Evolutionary conservation across 495 filamentous ascomycete genomes (phyloP).

Genomic region (Annulohypoxylon maeteangense): DNA sequence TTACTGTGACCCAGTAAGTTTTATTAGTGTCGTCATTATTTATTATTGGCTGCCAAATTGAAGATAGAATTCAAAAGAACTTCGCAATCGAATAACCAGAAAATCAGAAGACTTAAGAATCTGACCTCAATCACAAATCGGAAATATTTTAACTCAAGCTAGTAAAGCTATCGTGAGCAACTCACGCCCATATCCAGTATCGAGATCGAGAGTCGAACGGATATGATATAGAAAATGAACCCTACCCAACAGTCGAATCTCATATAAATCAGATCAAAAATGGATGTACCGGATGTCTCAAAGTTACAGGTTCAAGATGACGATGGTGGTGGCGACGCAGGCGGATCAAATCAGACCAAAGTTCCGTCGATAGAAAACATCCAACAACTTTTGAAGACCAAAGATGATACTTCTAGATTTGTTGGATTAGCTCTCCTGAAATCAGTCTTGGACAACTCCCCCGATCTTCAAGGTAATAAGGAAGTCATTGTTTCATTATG

Average conservation of each 20-base stretch:
- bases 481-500: constrained; percentile 55
- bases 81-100: not conserved
- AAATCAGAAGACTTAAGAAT: not conserved
- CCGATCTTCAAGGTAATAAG: constrained; percentile 55
- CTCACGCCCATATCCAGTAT: not conserved
- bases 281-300: constrained; percentile 40
- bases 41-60: not conserved
- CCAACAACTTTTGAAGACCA: constrained; percentile 60
- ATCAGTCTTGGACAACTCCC: constrained; percentile 66
- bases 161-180: not conserved
- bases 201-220: not conserved
- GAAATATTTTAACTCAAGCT: not conserved
- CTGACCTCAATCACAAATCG: too few relatives aligned
- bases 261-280: constrained; percentile 26
- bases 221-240: not conserved
- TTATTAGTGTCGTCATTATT: constrained; percentile 8
- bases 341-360: constrained; percentile 3
- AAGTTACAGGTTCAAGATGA: constrained; percentile 8
- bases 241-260: constrained; percentile 4
- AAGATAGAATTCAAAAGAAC: constrained; percentile 23
- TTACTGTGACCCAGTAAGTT: constrained; percentile 8
- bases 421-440: constrained; percentile 73
- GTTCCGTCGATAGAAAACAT: constrained; percentile 52
- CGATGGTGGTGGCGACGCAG: not conserved
- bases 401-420: constrained; percentile 72